Conservation (phyloP, 257 asterid genomes). For the Catharanthus roseus region DNA sequence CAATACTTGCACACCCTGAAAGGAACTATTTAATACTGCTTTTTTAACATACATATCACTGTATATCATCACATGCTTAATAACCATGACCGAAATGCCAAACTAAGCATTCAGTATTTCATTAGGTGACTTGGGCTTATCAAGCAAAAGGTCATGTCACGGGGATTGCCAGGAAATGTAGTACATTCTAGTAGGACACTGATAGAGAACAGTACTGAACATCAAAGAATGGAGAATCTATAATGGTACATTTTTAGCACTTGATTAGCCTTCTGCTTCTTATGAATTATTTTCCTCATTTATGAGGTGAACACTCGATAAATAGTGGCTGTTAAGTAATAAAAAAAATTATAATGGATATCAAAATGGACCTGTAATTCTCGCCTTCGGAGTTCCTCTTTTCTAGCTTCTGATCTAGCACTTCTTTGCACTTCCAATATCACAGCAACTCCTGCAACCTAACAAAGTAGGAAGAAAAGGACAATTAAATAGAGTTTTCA, state of each 20-base stretch:
- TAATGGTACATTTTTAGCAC: too few relatives aligned
- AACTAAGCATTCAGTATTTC: background rate
- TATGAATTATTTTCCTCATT: background rate
- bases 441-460: slow-evolving; percentile 77
- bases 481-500: slow-evolving; percentile 4
- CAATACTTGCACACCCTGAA: background rate
- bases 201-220: background rate
- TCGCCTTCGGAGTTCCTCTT: slow-evolving; percentile 61
- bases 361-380: slow-evolving; percentile 54
- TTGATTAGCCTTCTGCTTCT: background rate
- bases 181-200: background rate
- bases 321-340: background rate
- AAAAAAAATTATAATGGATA: background rate
- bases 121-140: background rate
- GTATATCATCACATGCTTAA: too few relatives aligned
- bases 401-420: slow-evolving; percentile 81
- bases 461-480: slow-evolving; percentile 12
- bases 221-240: background rate
- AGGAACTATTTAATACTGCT: too few relatives aligned
- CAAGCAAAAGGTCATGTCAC: background rate
- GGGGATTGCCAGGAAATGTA: background rate
- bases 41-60: background rate
- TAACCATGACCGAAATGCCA: background rate
- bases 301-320: background rate
- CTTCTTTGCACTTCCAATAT: slow-evolving; percentile 78